Conservation (phyloP, 345 rosid species). For the Boechera stricta region DNA sequence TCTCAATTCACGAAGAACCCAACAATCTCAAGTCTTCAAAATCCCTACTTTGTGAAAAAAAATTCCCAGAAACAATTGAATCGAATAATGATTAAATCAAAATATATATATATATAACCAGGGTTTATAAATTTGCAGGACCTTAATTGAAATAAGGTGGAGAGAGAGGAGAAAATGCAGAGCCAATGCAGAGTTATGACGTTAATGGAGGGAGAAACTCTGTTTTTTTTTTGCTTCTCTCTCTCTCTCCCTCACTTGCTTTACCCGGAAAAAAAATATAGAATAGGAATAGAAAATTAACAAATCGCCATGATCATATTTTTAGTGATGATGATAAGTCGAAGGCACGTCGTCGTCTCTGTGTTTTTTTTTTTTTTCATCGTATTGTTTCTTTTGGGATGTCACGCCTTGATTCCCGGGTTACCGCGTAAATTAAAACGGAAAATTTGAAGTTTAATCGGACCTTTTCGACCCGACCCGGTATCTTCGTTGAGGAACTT, state of each 20-base stretch:
- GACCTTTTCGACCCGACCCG: conserved; percentile 37
- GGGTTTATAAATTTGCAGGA: conserved; percentile 30
- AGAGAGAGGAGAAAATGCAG: conserved; percentile 39
- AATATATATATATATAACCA: neutral
- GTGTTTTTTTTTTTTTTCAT: conserved; percentile 23
- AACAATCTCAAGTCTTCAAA: conserved; percentile 12
- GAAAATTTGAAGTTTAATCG: neutral
- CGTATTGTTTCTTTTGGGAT: conserved; percentile 29
- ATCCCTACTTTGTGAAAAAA: neutral
- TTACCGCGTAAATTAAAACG: conserved; percentile 58
- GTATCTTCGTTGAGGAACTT: neutral
- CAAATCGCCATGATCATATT: conserved; percentile 21
- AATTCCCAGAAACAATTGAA: conserved; percentile 1
- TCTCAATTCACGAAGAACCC: conserved; percentile 5
- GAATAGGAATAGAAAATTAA: conserved; percentile 14
- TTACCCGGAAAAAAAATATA: conserved; percentile 21
- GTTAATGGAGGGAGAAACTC: conserved; percentile 27
- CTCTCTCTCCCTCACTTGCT: conserved; percentile 37
- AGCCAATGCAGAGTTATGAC: conserved; percentile 12
- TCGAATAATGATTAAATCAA: neutral
- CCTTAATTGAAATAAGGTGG: conserved; percentile 10
- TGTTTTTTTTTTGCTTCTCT: neutral
- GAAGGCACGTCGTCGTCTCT: conserved; percentile 39
- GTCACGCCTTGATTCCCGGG: conserved; percentile 53
- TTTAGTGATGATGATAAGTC: conserved; percentile 21